Conservation (phyloP, 2,329 filamentous ascomycete genomes). For the Microdochium trichocladiopsis region DNA sequence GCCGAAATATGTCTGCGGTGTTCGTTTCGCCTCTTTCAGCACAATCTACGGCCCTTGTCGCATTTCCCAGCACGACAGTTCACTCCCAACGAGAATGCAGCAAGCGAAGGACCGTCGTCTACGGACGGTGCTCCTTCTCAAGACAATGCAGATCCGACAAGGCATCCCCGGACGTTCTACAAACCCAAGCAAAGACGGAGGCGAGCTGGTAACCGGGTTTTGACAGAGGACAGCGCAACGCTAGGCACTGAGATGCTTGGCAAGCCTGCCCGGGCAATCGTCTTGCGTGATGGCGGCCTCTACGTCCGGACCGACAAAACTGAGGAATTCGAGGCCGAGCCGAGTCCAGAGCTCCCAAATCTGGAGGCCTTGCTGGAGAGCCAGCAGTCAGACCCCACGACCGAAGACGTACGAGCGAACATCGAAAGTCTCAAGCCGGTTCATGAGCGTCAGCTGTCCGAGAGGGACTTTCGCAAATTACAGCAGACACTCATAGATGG, state of each 20-base stretch:
- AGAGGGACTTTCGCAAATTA: slow-evolving; percentile 33
- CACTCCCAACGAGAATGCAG: background rate
- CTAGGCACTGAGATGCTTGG: slow-evolving; percentile 27
- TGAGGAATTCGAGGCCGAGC: slow-evolving; percentile 1
- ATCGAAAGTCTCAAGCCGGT: slow-evolving; percentile 38
- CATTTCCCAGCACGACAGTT: slow-evolving; percentile 2
- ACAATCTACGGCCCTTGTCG: slow-evolving; percentile 7
- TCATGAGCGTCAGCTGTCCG: slow-evolving; percentile 26
- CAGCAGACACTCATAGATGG: slow-evolving; percentile 28
- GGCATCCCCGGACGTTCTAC: background rate
- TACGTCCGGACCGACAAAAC: slow-evolving; percentile 4
- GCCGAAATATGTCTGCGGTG: slow-evolving; percentile 31
- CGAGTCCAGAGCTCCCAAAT: slow-evolving; percentile 15
- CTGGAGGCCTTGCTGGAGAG: slow-evolving; percentile 23
- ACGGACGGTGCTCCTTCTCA: background rate
- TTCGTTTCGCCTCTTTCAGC: slow-evolving; percentile 23
- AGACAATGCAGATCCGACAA: background rate
- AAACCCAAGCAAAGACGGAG: slow-evolving; percentile 7
- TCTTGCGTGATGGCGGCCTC: slow-evolving; percentile 31
- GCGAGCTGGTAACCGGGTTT: slow-evolving; percentile 14
- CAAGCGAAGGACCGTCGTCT: background rate
- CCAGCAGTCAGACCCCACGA: slow-evolving; percentile 14
- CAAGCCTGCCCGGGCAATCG: slow-evolving; percentile 34
- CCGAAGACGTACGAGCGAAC: slow-evolving; percentile 31
- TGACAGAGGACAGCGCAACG: slow-evolving; percentile 11